Evolutionary conservation across 805 yeast genomes (phyloP).

Genomic region (Cyberlindnera mississippiensis): DNA sequence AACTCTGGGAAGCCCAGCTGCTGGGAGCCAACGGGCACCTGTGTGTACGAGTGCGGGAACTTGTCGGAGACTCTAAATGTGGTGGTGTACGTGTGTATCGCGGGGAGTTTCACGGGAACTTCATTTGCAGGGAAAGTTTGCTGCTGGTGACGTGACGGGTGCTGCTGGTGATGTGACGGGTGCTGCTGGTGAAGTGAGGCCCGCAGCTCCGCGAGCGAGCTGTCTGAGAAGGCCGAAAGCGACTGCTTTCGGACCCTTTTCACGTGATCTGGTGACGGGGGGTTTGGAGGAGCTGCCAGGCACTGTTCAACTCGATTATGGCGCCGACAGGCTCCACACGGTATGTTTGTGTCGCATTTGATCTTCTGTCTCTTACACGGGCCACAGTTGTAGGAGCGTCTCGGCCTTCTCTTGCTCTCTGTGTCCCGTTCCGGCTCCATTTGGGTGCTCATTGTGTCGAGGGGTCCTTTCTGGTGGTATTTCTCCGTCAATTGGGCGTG

Average conservation of each 20-base stretch:
- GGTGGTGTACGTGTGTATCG: constrained; percentile 18
- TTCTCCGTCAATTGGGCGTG: too few relatives aligned
- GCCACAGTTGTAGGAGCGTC: constrained; percentile 54
- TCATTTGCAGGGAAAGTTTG: neutral
- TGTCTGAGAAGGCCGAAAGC: constrained; percentile 13
- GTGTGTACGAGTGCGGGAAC: constrained; percentile 12
- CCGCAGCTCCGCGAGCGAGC: neutral
- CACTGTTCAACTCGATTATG: constrained; percentile 38
- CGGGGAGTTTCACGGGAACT: constrained; percentile 13
- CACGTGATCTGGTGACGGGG: constrained; percentile 37
- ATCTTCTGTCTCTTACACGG: constrained; percentile 52
- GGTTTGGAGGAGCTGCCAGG: constrained; percentile 38
- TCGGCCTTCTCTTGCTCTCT: constrained; percentile 28
- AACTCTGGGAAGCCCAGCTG: constrained; percentile 3
- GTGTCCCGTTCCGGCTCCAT: neutral
- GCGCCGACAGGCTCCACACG: constrained; percentile 43
- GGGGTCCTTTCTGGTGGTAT: too few relatives aligned
- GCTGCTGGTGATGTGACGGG: constrained; percentile 2
- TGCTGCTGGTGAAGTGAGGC: neutral
- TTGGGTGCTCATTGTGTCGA: neutral
- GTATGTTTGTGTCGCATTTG: constrained; percentile 46
- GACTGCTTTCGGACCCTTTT: constrained; percentile 23
- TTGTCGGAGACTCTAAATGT: constrained; percentile 13
- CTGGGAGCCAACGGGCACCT: neutral
- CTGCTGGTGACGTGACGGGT: neutral